Base-by-base conservation (phyloP, 768 basidiomycete genomes). In the Dacryopinax primogenitus region DNA sequence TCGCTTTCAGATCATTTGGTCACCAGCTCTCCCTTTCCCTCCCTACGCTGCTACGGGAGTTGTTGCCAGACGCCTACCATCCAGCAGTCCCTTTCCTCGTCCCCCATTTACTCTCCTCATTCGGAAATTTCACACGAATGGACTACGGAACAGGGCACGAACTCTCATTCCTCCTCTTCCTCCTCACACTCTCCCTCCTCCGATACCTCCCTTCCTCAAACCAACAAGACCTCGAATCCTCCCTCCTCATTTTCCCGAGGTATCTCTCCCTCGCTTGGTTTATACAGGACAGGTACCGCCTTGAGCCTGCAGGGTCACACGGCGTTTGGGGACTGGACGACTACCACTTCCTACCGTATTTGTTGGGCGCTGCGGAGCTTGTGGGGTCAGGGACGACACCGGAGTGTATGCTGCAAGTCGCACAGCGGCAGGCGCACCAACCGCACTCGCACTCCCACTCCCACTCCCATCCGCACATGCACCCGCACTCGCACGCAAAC, bases 111-210 rank as follows among this genome's bases (percentile, higher is more conserved):
- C 70, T 88, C 64, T 79, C 84, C 1, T 87, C 92, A 0, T 97
- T 98, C 73, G 96, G 96, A 7, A 92, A 89, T 2, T 88, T 91
- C 70, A 81, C 82, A 13, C 84, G 96, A 64, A 84, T 98, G 77
- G 96, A 99, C 78, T 98, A 97, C 72, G 95, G 96, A 0, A 92
- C 91, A 2, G 96, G 96, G 0, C 96, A 99, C 71, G 96, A 98
- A 77, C 82, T 91, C 0, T 86, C 89, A 0, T 97, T 96, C 72
- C 83, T 82, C 6, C 76, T 94, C 18, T 88, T 91, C 66, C 79
- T 97, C 7, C 78, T 88, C 13, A 82, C 81, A 67, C 79, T 92
- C 64, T 79, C 83, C n/a, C 83, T 90, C 36, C 73, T 86, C 33
- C 82, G 88, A 6, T 83, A 87, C 70, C 78, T 87, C 63, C 72